A percentile compares a stretch with the other conserved stretches of the same genome.
These are phyloP conservation scores for Pinus taeda DNA, from an alignment of 75 land plant genomes.

Conservation along the genomic window DNA sequence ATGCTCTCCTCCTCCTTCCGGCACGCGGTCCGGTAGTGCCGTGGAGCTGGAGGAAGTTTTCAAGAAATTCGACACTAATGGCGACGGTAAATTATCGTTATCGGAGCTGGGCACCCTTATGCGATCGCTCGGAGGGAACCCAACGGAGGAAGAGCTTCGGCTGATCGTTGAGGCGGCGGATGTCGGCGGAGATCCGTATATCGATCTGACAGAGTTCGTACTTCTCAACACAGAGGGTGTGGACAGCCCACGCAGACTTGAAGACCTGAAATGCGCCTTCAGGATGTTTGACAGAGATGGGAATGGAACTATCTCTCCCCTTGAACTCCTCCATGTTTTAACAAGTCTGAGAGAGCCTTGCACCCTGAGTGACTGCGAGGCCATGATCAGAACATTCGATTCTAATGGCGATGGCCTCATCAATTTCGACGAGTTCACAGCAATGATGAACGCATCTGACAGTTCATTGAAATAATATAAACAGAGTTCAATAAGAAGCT, in stretches of 20 bases:
- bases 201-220: conserved; percentile 24
- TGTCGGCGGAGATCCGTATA: conserved; percentile 24
- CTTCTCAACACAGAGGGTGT: conserved; percentile 12
- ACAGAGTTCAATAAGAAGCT: too few species aligned
- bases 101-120: too few species aligned
- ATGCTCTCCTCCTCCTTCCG: too few species aligned
- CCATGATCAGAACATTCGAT: conserved; percentile 29
- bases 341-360: neutral
- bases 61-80: too few species aligned
- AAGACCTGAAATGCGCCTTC: neutral
- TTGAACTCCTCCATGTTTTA: neutral
- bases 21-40: too few species aligned
- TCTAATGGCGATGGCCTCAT: conserved; percentile 31
- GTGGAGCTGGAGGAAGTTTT: too few species aligned
- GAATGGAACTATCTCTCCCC: neutral
- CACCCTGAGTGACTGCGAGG: conserved; percentile 13
- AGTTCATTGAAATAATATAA: too few species aligned
- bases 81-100: too few species aligned
- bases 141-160: conserved; percentile 17
- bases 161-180: conserved; percentile 27
- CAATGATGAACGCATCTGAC: conserved; percentile 14
- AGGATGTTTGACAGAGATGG: neutral
- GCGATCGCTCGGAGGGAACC: too few species aligned
- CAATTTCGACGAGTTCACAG: conserved; percentile 27
- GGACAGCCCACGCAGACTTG: neutral